Evolutionary conservation across 2,329 filamentous ascomycete species (phyloP).

Genomic region (Diaporthe capsici): DNA sequence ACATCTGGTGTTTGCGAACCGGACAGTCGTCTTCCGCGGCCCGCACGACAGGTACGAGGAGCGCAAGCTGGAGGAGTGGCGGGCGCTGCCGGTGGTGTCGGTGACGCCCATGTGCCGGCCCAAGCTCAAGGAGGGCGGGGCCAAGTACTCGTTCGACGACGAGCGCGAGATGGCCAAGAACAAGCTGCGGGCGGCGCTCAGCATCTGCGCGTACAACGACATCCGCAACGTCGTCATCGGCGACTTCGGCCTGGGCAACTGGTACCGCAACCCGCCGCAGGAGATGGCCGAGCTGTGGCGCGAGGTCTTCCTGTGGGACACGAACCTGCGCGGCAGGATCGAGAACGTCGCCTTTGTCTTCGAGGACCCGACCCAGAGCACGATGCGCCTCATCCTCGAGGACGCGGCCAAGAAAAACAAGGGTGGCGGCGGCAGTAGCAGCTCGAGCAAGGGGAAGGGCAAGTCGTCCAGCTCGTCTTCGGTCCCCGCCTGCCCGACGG

Average conservation of each 20-base stretch:
- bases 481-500: conserved; percentile 50
- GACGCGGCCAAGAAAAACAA: conserved; percentile 68
- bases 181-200: conserved; percentile 79
- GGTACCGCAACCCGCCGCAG: conserved; percentile 74
- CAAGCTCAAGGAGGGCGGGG: conserved; percentile 77
- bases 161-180: conserved; percentile 80
- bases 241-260: conserved; percentile 75
- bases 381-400: conserved; percentile 65
- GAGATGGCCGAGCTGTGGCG: conserved; percentile 77
- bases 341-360: conserved; percentile 75
- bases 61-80: conserved; percentile 66
- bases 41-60: conserved; percentile 75
- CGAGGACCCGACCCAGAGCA: conserved; percentile 69
- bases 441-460: conserved; percentile 44
- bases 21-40: conserved; percentile 78
- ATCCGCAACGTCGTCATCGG: conserved; percentile 72
- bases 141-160: conserved; percentile 78
- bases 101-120: conserved; percentile 80
- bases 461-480: conserved; percentile 40
- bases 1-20: not conserved
- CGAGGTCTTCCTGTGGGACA: conserved; percentile 74
- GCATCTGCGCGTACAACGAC: conserved; percentile 75
- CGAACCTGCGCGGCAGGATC: conserved; percentile 74
- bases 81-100: conserved; percentile 78
- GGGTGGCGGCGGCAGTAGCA: conserved; percentile 45